These are phyloP conservation scores for Podospora didyma DNA, from an alignment of 495 filamentous ascomycete genomes.

Conservation along the genomic window DNA sequence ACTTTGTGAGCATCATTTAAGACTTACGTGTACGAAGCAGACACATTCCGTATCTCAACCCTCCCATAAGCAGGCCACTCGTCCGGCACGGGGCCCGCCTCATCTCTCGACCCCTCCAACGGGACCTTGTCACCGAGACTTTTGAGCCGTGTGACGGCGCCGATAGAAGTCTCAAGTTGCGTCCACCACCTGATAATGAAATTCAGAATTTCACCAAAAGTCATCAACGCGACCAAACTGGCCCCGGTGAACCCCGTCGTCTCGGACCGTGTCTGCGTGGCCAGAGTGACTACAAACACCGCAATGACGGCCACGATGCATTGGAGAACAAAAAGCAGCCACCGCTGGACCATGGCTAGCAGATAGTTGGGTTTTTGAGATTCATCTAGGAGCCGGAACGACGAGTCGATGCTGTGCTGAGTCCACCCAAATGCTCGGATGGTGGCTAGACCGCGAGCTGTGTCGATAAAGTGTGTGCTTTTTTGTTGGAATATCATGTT, in stretches of 20 bases:
- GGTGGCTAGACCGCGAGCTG: conserved; percentile 42
- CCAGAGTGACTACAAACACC: conserved; percentile 28
- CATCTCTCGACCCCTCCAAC: conserved; percentile 15
- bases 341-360: conserved; percentile 48
- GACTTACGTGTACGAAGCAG: conserved; percentile 22
- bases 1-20: too few relatives aligned
- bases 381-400: conserved; percentile 49
- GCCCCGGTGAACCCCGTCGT: conserved; percentile 29
- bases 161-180: conserved; percentile 48
- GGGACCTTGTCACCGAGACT: conserved; percentile 31
- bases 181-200: conserved; percentile 33
- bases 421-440: conserved; percentile 50
- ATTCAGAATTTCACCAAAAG: conserved; percentile 18
- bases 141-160: conserved; percentile 43
- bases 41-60: conserved; percentile 20
- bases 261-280: conserved; percentile 19
- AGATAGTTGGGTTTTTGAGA: conserved; percentile 47
- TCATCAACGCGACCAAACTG: conserved; percentile 23
- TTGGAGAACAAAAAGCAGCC: conserved; percentile 47
- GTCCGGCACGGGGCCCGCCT: conserved; percentile 14
- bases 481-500: too few relatives aligned
- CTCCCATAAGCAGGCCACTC: conserved; percentile 20
- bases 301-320: conserved; percentile 42
- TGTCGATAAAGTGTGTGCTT: conserved; percentile 44
- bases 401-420: conserved; percentile 39